These are phyloP conservation scores for Rhodofomes roseus DNA, from an alignment of 1,284 basidiomycete species.

Conservation along the genomic window DNA sequence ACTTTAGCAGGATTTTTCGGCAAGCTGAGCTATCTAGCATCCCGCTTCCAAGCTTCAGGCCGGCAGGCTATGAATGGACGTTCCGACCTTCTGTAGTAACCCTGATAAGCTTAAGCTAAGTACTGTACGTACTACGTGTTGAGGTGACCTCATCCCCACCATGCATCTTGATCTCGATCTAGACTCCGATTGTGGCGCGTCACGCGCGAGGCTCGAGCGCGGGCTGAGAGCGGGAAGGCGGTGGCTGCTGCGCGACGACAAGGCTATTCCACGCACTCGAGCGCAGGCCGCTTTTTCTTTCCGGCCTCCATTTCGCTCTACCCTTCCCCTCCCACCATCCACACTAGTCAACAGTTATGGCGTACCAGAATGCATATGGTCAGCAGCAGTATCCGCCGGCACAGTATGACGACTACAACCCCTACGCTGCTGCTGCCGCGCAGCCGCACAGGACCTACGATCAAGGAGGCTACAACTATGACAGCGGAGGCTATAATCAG, in stretches of 20 bases:
- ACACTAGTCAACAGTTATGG: constrained; percentile 25
- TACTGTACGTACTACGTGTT: too few relatives aligned
- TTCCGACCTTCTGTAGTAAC: too few relatives aligned
- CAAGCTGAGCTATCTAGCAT: too few relatives aligned
- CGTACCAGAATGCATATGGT: constrained; percentile 48
- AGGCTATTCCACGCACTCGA: constrained; percentile 4
- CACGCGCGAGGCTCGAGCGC: background rate
- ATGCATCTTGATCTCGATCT: background rate
- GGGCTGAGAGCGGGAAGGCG: background rate
- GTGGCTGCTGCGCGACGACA: constrained; percentile 8
- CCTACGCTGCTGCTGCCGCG: constrained; percentile 38
- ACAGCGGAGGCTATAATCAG: constrained; percentile 31
- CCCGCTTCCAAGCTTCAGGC: too few relatives aligned
- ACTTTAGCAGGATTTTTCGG: too few relatives aligned
- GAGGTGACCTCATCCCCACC: background rate
- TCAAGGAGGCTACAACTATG: constrained; percentile 36
- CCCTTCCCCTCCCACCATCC: constrained; percentile 7
- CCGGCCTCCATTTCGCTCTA: background rate
- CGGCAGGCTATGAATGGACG: too few relatives aligned
- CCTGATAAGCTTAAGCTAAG: too few relatives aligned
- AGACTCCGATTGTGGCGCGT: background rate
- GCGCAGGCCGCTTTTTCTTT: constrained; percentile 9
- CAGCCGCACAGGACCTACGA: constrained; percentile 46
- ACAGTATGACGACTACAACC: constrained; percentile 41
- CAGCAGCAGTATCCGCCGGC: constrained; percentile 33